These are phyloP conservation scores for Talaromyces atroroseus DNA, from an alignment of 2,329 filamentous ascomycete genomes.

Conservation along the genomic window DNA sequence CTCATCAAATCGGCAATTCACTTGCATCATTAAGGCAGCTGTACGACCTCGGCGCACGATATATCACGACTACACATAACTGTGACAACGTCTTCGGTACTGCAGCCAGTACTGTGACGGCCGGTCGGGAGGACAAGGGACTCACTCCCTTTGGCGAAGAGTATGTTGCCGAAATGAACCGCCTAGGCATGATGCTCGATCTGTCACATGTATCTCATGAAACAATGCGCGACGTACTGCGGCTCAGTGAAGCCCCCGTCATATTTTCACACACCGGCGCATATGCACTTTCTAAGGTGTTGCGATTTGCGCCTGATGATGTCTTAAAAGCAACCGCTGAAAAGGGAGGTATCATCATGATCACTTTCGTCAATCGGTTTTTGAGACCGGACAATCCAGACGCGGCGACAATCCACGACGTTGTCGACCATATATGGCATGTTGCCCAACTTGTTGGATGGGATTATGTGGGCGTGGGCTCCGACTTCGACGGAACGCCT, in stretches of 20 bases:
- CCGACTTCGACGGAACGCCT: conserved; percentile 14
- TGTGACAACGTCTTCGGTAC: conserved; percentile 26
- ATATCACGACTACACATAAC: conserved; percentile 23
- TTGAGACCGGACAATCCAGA: conserved; percentile 17
- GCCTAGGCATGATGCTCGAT: conserved; percentile 26
- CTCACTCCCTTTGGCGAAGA: conserved; percentile 20
- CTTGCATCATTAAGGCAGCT: conserved; percentile 17
- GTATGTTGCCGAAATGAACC: conserved; percentile 23
- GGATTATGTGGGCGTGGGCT: conserved; percentile 14
- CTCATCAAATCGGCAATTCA: conserved; percentile 24
- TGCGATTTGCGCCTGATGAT: conserved; percentile 21
- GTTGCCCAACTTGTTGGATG: conserved; percentile 13
- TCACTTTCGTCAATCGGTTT: conserved; percentile 19
- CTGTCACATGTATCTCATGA: conserved; percentile 23
- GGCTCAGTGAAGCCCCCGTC: conserved; percentile 20
- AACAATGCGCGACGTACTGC: conserved; percentile 21
- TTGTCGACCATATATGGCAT: conserved; percentile 25
- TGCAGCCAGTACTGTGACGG: conserved; percentile 13
- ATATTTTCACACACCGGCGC: conserved; percentile 21
- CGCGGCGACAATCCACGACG: conserved; percentile 27
- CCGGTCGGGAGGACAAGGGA: conserved; percentile 17
- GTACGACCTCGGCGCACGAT: conserved; percentile 18
- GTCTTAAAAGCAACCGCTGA: conserved; percentile 16
- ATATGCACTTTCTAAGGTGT: conserved; percentile 11
- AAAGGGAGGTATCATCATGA: conserved; percentile 23